Percentiles rank a stretch among this genome's conserved stretches.
Evolutionary conservation across 192 early-diverging fungal species (phyloP).

Genomic region (Neocallimastix lanati): DNA sequence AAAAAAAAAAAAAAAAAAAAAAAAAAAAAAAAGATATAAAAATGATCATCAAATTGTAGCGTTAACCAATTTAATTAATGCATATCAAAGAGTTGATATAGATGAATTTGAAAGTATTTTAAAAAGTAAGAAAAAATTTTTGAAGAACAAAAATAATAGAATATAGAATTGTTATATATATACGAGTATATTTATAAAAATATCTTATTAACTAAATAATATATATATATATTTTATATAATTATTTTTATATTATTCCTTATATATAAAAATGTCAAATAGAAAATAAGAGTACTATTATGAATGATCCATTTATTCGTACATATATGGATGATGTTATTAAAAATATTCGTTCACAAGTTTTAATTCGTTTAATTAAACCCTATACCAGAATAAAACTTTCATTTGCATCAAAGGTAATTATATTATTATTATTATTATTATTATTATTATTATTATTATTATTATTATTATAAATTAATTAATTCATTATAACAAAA

Average conservation of each 20-base stretch:
- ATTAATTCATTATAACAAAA: not conserved
- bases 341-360: conserved; percentile 82
- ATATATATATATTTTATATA: no score
- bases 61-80: conserved; percentile 80
- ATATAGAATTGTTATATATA: no score
- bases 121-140: conserved; percentile 10
- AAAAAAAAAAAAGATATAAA: conserved; percentile 45
- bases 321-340: conserved; percentile 82
- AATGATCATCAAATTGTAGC: conserved; percentile 78
- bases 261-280: no score
- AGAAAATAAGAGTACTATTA: conserved; percentile 55
- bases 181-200: no score
- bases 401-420: conserved; percentile 53
- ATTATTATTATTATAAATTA: not conserved
- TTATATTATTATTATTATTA: not conserved
- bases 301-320: conserved; percentile 77
- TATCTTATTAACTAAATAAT: no score
- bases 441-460: no score
- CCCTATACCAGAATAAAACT: conserved; percentile 89
- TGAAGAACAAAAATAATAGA: no score
- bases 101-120: conserved; percentile 76
- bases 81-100: conserved; percentile 79
- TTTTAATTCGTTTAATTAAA: conserved; percentile 59
- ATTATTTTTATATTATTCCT: no score
- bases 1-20: no score